Percentiles rank a stretch among this genome's conserved stretches.
Evolutionary conservation across 2,329 filamentous ascomycete species (phyloP).

Genomic region (Trichoderma pleuroti): DNA sequence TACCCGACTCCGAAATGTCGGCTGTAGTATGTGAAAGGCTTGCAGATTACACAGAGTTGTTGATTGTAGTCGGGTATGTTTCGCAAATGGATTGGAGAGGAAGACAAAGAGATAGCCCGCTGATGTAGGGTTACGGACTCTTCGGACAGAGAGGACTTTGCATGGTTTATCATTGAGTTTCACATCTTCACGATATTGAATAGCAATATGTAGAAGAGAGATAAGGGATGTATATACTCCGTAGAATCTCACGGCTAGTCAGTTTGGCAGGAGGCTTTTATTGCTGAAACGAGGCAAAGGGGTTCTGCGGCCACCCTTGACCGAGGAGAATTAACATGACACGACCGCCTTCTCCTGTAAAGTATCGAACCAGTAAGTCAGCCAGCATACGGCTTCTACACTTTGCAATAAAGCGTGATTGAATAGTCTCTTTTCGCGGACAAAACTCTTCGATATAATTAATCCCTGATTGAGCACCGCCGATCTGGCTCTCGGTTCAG

Average conservation of each 20-base stretch:
- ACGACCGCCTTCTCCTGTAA: neutral
- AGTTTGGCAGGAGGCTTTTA: neutral
- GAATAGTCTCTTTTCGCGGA: neutral
- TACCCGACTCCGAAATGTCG: neutral
- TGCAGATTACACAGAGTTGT: accelerated
- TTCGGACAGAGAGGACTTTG: neutral
- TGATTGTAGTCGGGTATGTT: neutral
- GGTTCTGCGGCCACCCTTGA: neutral
- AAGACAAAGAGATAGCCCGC: neutral
- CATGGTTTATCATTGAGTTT: neutral
- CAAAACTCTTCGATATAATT: neutral
- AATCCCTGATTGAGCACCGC: neutral
- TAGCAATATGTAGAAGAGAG: neutral
- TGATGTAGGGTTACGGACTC: neutral
- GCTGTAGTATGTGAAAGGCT: neutral
- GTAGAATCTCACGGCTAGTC: neutral
- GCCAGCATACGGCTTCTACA: neutral
- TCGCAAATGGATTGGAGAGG: neutral
- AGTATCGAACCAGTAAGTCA: neutral
- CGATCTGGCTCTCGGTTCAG: neutral
- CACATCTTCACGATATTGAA: neutral
- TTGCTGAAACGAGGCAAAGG: constrained; percentile 26
- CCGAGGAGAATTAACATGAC: neutral
- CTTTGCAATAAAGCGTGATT: neutral
- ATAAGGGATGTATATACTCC: neutral